phyloP scores from a whole-genome alignment of 1,284 basidiomycete species.

The Phylloboletellus chloephorus region DNA sequence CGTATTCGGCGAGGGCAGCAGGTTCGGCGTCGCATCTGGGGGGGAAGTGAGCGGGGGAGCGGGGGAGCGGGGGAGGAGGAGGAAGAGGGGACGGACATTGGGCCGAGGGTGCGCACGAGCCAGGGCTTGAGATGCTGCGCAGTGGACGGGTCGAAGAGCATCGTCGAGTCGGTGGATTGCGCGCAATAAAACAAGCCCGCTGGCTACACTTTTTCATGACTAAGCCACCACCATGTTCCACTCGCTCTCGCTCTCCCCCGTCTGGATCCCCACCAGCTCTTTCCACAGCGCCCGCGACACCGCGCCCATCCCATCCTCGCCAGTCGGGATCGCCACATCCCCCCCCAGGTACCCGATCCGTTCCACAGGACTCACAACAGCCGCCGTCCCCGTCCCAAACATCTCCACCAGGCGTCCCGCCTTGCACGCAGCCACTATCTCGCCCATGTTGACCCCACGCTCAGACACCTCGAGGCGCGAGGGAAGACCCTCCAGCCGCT shows the following conservation, averaged over 20 bases:
- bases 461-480: slow-evolving; percentile 74
- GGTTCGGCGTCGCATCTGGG: slow-evolving; percentile 93
- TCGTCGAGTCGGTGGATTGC: slow-evolving; percentile 26
- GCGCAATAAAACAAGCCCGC: background rate
- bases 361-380: slow-evolving; percentile 79
- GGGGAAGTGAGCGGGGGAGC: slow-evolving; percentile 9
- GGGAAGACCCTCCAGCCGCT: slow-evolving; percentile 57
- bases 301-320: slow-evolving; percentile 83
- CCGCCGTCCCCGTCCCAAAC: slow-evolving; percentile 93
- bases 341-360: slow-evolving; percentile 84
- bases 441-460: slow-evolving; percentile 84
- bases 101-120: slow-evolving; percentile 80
- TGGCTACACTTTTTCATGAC: slow-evolving; percentile 13
- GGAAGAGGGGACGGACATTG: slow-evolving; percentile 57
- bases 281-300: slow-evolving; percentile 80
- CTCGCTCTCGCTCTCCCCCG: slow-evolving; percentile 75
- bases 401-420: slow-evolving; percentile 80
- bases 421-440: slow-evolving; percentile 72
- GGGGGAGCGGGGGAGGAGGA: background rate
- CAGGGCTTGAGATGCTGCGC: slow-evolving; percentile 69
- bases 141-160: slow-evolving; percentile 64
- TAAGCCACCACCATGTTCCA: slow-evolving; percentile 67
- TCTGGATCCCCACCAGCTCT: slow-evolving; percentile 87
- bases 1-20: slow-evolving; percentile 88
- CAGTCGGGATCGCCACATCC: slow-evolving; percentile 82